Base-by-base conservation (phyloP, 176 grass and related monocot species). In the Paspalum notatum region DNA sequence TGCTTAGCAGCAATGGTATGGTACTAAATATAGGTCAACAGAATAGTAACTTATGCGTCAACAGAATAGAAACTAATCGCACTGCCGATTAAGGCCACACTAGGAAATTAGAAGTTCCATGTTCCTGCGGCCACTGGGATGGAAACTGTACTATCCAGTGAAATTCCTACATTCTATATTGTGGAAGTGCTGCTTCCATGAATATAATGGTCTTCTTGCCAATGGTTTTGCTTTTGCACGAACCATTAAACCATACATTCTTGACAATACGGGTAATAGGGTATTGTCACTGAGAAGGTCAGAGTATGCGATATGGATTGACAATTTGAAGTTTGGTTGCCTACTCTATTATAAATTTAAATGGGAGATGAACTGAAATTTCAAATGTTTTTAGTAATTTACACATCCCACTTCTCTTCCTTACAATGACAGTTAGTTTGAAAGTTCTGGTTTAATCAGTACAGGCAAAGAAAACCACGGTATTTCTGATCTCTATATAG, bases 301-400 rank as follows among this genome's bases (percentile, higher is more conserved):
- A 51, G n/a, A 70, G 70, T 50, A 70, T 25, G 54, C 10, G 2
- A 78, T 46, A 15, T 63, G 3, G 64, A 57, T 70, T 49, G 44
- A 5, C 18, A 44, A 44, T 67, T 44, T 43, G 40, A 68, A 45
- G 49, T 20, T 40, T 69, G 40, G 77, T 40, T 56, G 7, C 15
- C 21, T 58, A 58, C 25, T 38, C 24, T 56, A 56, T 56, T 21
- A 49, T 11, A 7, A 10, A 72, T 73, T 84, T 84, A 59, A 40
- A 46, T 58, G 44, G 69, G 71, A 75, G 47, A 8, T 14, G 16
- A 8, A 22, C 12, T 61, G 72, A 51, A 27, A 51, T 62, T 63
- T 82, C 4, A 54, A 65, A 50, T 52, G 57, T 12, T n/a, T 73
- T 47, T 64, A 64, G 37, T 51, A 64, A 53, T 58, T 54, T 64